Percentiles rank a stretch among this genome's conserved stretches.
Evolutionary conservation across 768 basidiomycete genomes (phyloP).

Genomic region (Pleurotus ostreatus): DNA sequence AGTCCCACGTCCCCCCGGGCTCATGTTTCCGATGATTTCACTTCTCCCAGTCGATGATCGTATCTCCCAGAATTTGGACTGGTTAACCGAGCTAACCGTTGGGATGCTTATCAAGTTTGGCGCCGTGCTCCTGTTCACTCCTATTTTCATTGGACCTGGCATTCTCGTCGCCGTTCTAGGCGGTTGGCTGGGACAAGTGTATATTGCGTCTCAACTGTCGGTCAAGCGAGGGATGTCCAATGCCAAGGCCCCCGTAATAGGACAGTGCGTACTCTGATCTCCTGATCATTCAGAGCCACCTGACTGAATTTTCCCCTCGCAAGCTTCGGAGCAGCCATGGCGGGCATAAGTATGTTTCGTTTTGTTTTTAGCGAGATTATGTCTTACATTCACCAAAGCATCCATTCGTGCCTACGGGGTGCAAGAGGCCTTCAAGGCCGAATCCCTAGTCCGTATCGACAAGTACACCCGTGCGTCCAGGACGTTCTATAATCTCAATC

Average conservation of each 20-base stretch:
- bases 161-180: constrained; percentile 25
- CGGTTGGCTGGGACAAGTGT: constrained; percentile 24
- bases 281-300: constrained; percentile 15
- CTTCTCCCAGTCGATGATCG: constrained; percentile 32
- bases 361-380: background rate
- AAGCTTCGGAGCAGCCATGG: constrained; percentile 41
- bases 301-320: constrained; percentile 16
- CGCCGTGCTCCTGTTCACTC: constrained; percentile 25
- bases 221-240: constrained; percentile 24
- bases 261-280: constrained; percentile 31
- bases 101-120: constrained; percentile 24
- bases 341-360: constrained; percentile 30
- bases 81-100: constrained; percentile 13
- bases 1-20: too few species aligned
- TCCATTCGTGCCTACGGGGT: constrained; percentile 50
- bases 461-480: constrained; percentile 29
- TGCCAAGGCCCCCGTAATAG: constrained; percentile 22
- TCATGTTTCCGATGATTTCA: too few species aligned
- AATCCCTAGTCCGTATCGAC: constrained; percentile 37
- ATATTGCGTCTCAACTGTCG: constrained; percentile 22
- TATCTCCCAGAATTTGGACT: constrained; percentile 2
- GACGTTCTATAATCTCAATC: constrained; percentile 35
- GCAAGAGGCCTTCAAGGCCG: constrained; percentile 29
- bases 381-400: constrained; percentile 6
- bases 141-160: constrained; percentile 27